Percentiles rank a stretch among this genome's conserved stretches.
phyloP scores from a whole-genome alignment of 2,329 filamentous ascomycete species.

The Colletotrichum sp. region DNA sequence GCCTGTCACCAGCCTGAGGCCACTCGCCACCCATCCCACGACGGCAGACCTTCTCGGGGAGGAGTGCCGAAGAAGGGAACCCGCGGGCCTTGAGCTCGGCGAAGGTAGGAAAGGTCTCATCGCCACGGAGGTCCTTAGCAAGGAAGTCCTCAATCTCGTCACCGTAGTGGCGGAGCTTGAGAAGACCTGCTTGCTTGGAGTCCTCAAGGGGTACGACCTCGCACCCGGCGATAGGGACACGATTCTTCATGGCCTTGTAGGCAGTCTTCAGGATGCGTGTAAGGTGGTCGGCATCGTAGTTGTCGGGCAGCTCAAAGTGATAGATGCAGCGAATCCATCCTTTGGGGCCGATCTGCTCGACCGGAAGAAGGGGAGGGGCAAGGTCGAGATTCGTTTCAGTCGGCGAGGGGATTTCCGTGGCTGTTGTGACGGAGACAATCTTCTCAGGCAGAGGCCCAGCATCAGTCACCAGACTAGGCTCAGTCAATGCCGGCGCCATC shows the following conservation, averaged over 20 bases:
- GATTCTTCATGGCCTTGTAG: background rate
- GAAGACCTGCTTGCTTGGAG: conserved; percentile 32
- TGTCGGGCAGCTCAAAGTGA: background rate
- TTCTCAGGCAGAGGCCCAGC: background rate
- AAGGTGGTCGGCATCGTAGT: background rate
- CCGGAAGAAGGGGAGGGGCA: background rate
- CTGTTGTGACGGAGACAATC: background rate
- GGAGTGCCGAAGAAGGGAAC: conserved; percentile 29
- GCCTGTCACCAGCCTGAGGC: conserved; percentile 23
- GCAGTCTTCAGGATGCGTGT: background rate
- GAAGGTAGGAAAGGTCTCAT: conserved; percentile 27
- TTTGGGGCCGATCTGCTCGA: conserved; percentile 7
- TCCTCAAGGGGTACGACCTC: conserved; percentile 23
- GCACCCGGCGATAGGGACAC: background rate
- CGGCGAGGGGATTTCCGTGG: background rate
- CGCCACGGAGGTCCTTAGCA: conserved; percentile 28
- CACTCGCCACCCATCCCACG: conserved; percentile 24
- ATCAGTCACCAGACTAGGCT: background rate
- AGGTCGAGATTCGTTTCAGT: background rate
- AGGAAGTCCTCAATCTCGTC: conserved; percentile 28
- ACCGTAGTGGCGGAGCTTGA: conserved; percentile 31
- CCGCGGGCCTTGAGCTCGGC: conserved; percentile 28
- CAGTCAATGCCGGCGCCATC: background rate
- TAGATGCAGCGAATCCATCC: conserved; percentile 1
- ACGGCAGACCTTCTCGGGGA: conserved; percentile 26